Evolutionary conservation across 228 moss, liverwort and hornwort genomes (phyloP), one percentile per base, ranked within the genome.

Genomic region (Sphagnum fallax): DNA sequence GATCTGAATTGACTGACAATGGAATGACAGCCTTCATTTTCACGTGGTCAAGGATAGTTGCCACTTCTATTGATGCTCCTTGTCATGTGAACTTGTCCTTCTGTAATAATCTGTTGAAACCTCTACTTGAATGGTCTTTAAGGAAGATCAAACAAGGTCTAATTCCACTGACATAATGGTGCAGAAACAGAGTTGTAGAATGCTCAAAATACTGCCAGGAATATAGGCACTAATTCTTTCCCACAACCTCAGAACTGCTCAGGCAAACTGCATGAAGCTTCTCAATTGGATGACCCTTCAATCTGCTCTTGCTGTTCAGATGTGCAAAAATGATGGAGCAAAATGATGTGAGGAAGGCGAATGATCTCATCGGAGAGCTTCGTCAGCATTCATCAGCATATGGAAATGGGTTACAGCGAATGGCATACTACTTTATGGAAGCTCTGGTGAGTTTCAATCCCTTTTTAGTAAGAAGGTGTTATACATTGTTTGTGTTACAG

Each of bases 241-340:
- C 12, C 55, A 8, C 2, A 55, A 8, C 55, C 8, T 55, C 55
- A 55, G 55, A 12, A 12, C 9, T 55, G 55, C 55, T 55, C 55
- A 55, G 55, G 55, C 8, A 55, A 32, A 32, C 32, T 32, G 32
- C 32, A 32, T 32, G 9, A 55, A 55, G 55, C 12, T 55, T 8
- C 55, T 8, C 55, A 55, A 55, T 55, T 55, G 55, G 12, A 8
- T 55, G 9, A 55, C 12, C 9, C 55, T 55, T 55, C 55, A 55
- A 12, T 55, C 55, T 81, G 63, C 62, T 73, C 49, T 32, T 32
- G 32, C 32, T 32, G 32, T 32, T 63, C 73, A 85, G 85, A 58
- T 96, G 96, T 70, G 96, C 96, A 49, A 82, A 91, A 75, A 89
- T 91, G 1, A 93, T 96, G 10, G 92, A 84, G 65, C 77, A 75